Percentiles rank a stretch among this genome's conserved stretches.
These are phyloP conservation scores for Solanum dulcamara DNA, from an alignment of 257 asterid genomes.

Conservation along the genomic window DNA sequence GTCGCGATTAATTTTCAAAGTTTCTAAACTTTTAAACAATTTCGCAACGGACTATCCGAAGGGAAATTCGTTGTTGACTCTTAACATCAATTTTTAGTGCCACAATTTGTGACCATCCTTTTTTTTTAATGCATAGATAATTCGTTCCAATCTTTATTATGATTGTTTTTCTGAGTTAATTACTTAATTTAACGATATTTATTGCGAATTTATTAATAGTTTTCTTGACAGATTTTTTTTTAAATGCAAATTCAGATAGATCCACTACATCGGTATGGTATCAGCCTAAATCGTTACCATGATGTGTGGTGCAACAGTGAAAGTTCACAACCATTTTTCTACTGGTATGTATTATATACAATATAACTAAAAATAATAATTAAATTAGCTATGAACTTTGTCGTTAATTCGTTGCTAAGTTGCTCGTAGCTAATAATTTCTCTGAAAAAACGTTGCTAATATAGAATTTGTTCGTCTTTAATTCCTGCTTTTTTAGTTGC, in stretches of 20 bases:
- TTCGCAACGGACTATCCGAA: no score
- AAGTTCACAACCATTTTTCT: conserved; percentile 24
- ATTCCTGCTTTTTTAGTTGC: background rate
- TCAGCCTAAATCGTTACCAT: conserved; percentile 12
- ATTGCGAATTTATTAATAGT: background rate
- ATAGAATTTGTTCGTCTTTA: background rate
- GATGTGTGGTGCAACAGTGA: conserved; percentile 13
- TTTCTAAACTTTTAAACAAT: no score
- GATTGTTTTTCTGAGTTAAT: background rate
- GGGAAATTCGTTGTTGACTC: background rate
- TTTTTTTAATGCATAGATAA: background rate
- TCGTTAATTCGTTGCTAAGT: background rate
- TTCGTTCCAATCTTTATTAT: background rate
- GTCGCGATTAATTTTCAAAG: background rate
- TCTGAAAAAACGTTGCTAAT: no score
- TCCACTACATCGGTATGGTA: conserved; percentile 19
- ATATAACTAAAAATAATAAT: no score
- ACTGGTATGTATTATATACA: conserved; percentile 9
- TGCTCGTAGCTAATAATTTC: no score
- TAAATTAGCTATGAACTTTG: no score
- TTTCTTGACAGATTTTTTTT: background rate
- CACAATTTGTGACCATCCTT: background rate
- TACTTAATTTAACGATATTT: background rate
- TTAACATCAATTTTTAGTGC: background rate
- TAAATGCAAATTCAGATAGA: conserved; percentile 14